Evolutionary conservation across 75 land plant genomes (phyloP).

Genomic region (Pseudotsuga menziesii): DNA sequence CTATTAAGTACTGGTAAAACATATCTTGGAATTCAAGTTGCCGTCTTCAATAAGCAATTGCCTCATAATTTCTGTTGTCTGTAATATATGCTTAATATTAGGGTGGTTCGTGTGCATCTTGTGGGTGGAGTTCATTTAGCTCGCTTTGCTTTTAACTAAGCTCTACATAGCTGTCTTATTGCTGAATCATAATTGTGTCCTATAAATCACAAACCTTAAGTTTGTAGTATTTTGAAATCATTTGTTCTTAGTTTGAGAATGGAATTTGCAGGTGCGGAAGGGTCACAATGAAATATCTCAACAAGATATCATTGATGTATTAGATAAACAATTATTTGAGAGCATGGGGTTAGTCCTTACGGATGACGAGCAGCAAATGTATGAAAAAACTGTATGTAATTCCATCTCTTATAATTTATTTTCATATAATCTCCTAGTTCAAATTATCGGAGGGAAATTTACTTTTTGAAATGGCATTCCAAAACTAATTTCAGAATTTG

Average conservation of each 20-base stretch:
- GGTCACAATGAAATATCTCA: constrained; percentile 69
- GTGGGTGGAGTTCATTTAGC: not conserved
- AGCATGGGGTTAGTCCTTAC: constrained; percentile 86
- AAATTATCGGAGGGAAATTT: not conserved
- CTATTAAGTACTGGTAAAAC: too few relatives aligned
- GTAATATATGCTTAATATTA: too few relatives aligned
- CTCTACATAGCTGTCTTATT: too few relatives aligned
- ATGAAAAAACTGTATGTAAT: constrained; percentile 58
- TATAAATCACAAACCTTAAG: not conserved
- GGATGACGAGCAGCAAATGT: constrained; percentile 78
- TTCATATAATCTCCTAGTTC: too few relatives aligned
- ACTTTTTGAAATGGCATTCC: not conserved
- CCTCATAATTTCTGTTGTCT: too few relatives aligned
- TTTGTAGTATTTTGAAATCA: not conserved
- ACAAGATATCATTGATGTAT: constrained; percentile 82
- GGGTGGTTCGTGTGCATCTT: not conserved
- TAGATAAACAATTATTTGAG: constrained; percentile 94
- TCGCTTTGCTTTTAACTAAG: not conserved
- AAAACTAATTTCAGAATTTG: not conserved
- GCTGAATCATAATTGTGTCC: not conserved
- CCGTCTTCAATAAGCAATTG: too few relatives aligned
- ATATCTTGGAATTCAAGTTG: too few relatives aligned
- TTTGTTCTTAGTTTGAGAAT: not conserved
- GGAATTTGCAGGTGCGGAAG: constrained; percentile 58
- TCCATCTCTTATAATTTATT: not conserved